Conservation (phyloP, 805 yeast genomes). For the Kluyveromyces siamensis region DNA sequence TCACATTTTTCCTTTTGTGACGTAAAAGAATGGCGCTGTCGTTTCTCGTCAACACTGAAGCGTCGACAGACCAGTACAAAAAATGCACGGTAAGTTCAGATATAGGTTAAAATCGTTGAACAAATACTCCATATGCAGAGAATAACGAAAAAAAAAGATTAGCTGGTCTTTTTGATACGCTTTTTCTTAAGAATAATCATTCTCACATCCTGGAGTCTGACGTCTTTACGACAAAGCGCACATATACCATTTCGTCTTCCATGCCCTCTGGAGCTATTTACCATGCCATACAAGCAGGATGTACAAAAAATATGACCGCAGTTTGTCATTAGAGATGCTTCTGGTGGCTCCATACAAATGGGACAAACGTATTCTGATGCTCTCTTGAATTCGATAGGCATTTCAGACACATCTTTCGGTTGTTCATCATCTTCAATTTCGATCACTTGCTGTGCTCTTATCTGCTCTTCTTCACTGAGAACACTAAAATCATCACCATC, state of each 20-base stretch:
- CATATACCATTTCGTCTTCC: conserved; percentile 30
- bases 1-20: too few relatives aligned
- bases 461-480: conserved; percentile 6
- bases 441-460: conserved; percentile 31
- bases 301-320: conserved; percentile 55
- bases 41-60: too few relatives aligned
- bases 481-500: conserved; percentile 1
- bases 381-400: conserved; percentile 19
- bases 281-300: conserved; percentile 42
- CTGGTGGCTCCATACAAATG: conserved; percentile 47
- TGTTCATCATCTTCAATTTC: conserved; percentile 33
- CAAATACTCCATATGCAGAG: too few relatives aligned
- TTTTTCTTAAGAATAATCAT: conserved; percentile 28
- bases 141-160: too few relatives aligned
- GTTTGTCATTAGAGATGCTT: conserved; percentile 37
- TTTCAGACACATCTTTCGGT: conserved; percentile 9
- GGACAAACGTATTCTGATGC: conserved; percentile 38
- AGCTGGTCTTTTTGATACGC: conserved; percentile 6
- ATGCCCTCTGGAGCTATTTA: conserved; percentile 36
- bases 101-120: too few relatives aligned
- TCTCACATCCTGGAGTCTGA: conserved; percentile 24
- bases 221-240: conserved; percentile 34
- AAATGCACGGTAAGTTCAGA: background rate
- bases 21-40: too few relatives aligned
- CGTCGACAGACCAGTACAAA: background rate